These are phyloP conservation scores for Ensete ventricosum DNA, from an alignment of 176 grass and related monocot genomes.

Conservation along the genomic window DNA sequence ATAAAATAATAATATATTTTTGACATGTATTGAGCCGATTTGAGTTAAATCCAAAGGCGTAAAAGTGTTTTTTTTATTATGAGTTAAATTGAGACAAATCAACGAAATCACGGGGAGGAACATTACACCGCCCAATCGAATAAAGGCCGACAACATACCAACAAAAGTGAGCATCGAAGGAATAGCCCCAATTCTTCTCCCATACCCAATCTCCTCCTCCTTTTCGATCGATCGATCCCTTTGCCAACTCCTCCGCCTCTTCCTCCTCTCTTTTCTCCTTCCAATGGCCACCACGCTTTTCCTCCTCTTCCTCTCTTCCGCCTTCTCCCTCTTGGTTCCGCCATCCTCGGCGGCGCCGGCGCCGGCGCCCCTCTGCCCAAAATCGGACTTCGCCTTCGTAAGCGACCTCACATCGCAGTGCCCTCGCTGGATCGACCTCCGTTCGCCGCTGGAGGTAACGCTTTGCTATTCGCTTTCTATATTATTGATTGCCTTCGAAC, in stretches of 20 bases:
- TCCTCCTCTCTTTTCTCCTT: not conserved
- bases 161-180: too few relatives aligned
- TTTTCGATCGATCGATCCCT: not conserved
- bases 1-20: too few relatives aligned
- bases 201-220: not conserved
- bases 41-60: too few relatives aligned
- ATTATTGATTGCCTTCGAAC: not conserved
- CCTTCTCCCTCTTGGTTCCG: not conserved
- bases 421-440: conserved; percentile 38
- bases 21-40: too few relatives aligned
- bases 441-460: conserved; percentile 40
- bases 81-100: too few relatives aligned
- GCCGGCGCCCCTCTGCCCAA: conserved; percentile 10
- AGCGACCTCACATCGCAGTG: conserved; percentile 34
- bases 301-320: conserved; percentile 10
- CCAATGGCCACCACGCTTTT: conserved; percentile 4
- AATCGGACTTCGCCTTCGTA: conserved; percentile 34
- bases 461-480: not conserved
- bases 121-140: too few relatives aligned
- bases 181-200: not conserved
- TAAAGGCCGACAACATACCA: too few relatives aligned
- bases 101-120: too few relatives aligned
- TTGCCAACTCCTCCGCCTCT: not conserved
- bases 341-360: conserved; percentile 5
- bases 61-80: too few relatives aligned